These are phyloP conservation scores for Cicer arietinum DNA, from an alignment of 306 rosid genomes.

Conservation along the genomic window DNA sequence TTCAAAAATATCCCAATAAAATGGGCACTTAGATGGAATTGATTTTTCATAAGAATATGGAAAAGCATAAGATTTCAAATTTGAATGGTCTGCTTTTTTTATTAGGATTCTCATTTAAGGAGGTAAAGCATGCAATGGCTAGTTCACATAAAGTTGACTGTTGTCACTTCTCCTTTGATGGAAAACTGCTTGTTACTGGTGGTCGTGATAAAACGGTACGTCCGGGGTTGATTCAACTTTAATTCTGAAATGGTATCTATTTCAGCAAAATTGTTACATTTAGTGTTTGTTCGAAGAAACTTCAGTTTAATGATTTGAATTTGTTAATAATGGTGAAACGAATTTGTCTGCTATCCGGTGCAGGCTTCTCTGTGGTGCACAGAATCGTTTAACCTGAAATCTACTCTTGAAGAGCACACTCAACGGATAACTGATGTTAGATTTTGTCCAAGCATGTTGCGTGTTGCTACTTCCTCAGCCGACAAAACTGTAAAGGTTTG, in stretches of 20 bases:
- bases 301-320: conserved; percentile 30
- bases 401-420: conserved; percentile 74
- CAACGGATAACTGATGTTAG: conserved; percentile 79
- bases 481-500: conserved; percentile 86
- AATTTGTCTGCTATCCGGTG: conserved; percentile 37
- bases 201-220: conserved; percentile 82
- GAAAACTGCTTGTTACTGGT: conserved; percentile 87
- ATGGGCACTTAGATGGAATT: background rate
- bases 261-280: conserved; percentile 33
- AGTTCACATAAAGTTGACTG: conserved; percentile 71
- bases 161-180: conserved; percentile 87
- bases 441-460: conserved; percentile 67
- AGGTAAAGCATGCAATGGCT: conserved; percentile 55
- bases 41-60: conserved; percentile 14
- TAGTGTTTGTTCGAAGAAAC: conserved; percentile 25
- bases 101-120: conserved; percentile 59
- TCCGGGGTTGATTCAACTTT: conserved; percentile 19
- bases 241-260: conserved; percentile 35
- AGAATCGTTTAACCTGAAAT: conserved; percentile 58
- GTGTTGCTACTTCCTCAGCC: conserved; percentile 85
- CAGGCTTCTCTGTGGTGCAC: conserved; percentile 89
- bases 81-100: conserved; percentile 36
- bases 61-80: conserved; percentile 36
- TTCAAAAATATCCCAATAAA: conserved; percentile 19
- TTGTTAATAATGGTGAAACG: background rate